Conservation (phyloP, 1,284 basidiomycete species). For the Hemileia vastatrix region DNA sequence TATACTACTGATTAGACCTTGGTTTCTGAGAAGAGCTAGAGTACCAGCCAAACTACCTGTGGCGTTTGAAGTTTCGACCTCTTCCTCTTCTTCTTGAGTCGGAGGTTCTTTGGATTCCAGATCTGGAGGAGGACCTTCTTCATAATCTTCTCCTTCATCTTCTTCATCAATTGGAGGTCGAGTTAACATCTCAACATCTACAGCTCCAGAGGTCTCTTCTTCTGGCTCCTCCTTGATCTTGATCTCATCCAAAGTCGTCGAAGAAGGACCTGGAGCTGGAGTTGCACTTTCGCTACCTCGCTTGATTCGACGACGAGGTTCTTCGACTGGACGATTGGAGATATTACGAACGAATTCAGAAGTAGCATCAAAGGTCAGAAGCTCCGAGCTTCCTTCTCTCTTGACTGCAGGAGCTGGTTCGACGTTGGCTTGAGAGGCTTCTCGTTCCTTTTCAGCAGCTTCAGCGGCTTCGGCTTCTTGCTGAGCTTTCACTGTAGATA, state of each 20-base stretch:
- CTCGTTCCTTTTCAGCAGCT: constrained; percentile 47
- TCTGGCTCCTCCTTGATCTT: constrained; percentile 51
- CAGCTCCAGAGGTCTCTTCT: constrained; percentile 10
- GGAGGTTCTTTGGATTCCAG: neutral
- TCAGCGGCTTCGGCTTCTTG: constrained; percentile 53
- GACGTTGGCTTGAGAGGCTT: constrained; percentile 10
- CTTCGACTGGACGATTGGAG: constrained; percentile 51
- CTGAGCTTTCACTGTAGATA: too few species aligned
- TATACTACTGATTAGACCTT: constrained; percentile 71
- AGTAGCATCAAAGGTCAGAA: constrained; percentile 84
- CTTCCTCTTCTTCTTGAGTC: constrained; percentile 57
- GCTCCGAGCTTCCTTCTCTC: constrained; percentile 20
- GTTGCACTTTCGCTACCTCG: constrained; percentile 33
- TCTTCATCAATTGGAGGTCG: constrained; percentile 30
- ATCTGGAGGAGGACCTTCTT: constrained; percentile 51
- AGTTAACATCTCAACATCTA: constrained; percentile 1
- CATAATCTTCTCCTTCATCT: constrained; percentile 54
- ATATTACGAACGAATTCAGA: constrained; percentile 92
- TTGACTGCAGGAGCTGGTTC: neutral
- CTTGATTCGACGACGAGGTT: constrained; percentile 42
- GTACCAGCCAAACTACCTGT: constrained; percentile 72
- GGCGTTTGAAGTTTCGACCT: constrained; percentile 42
- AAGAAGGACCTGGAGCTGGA: constrained; percentile 28
- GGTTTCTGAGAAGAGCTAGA: constrained; percentile 74
- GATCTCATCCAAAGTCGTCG: constrained; percentile 51